Evolutionary conservation across 192 early-diverging fungal species (phyloP).

Genomic region (Linnemannia zychae): DNA sequence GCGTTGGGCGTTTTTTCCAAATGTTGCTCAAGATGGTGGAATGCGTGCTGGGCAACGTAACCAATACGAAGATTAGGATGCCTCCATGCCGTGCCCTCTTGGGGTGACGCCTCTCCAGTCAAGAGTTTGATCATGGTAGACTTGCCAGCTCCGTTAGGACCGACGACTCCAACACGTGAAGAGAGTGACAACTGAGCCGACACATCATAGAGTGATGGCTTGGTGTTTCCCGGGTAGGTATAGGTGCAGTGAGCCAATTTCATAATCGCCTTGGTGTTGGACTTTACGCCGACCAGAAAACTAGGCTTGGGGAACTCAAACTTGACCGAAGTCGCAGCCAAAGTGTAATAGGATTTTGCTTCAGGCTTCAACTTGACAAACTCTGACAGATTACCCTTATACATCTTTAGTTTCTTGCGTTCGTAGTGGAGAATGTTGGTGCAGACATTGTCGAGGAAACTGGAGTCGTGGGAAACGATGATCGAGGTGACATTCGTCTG

Average conservation of each 20-base stretch:
- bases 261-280: conserved; percentile 83
- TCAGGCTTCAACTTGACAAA: conserved; percentile 82
- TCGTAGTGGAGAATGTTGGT: conserved; percentile 86
- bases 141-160: conserved; percentile 90
- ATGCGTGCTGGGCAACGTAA: conserved; percentile 90
- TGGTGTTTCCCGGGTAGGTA: conserved; percentile 78
- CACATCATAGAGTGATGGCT: conserved; percentile 72
- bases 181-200: conserved; percentile 78
- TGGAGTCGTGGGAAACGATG: conserved; percentile 87
- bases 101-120: conserved; percentile 79
- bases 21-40: conserved; percentile 90
- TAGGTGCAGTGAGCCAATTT: conserved; percentile 82
- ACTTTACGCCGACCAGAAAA: conserved; percentile 83
- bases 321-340: conserved; percentile 76
- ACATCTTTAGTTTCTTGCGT: conserved; percentile 81
- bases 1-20: conserved; percentile 87
- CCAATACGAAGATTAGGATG: conserved; percentile 90
- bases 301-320: conserved; percentile 85
- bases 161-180: conserved; percentile 86
- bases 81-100: conserved; percentile 80
- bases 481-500: conserved; percentile 77
- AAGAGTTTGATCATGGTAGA: conserved; percentile 88
- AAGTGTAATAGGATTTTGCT: conserved; percentile 81
- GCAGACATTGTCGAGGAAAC: conserved; percentile 85
- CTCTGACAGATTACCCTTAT: conserved; percentile 83